Percentiles rank a stretch among this genome's conserved stretches.
phyloP scores from a whole-genome alignment of 2,329 filamentous ascomycete species.

The Pyricularia pennisetigena region DNA sequence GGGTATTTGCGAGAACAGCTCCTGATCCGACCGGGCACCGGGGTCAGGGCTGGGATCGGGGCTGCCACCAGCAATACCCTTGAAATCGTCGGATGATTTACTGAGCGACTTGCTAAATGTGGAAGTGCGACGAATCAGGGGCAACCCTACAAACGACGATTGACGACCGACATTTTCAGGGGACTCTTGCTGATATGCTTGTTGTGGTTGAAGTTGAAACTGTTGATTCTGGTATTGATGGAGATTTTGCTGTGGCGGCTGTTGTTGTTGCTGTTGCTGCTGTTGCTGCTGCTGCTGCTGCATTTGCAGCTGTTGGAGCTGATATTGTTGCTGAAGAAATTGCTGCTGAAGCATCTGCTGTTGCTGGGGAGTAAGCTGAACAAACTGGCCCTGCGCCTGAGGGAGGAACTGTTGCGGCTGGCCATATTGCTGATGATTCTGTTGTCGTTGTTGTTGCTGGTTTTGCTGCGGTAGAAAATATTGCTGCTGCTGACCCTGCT shows the following conservation, averaged over 20 bases:
- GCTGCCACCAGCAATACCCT: constrained; percentile 5
- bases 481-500: constrained; percentile 8
- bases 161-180: constrained; percentile 21
- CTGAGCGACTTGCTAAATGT: constrained; percentile 38
- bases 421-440: constrained; percentile 1
- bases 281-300: background rate
- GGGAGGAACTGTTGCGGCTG: constrained; percentile 9
- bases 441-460: background rate
- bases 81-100: constrained; percentile 12
- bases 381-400: background rate
- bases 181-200: constrained; percentile 11
- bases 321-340: constrained; percentile 11
- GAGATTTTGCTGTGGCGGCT: constrained; percentile 8
- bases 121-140: constrained; percentile 48
- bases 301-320: constrained; percentile 1
- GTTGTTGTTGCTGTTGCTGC: constrained; percentile 8
- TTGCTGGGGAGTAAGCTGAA: constrained; percentile 6
- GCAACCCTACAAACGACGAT: constrained; percentile 45
- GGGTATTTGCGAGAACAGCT: background rate
- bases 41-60: background rate
- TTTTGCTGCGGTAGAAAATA: background rate
- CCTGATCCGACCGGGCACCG: constrained; percentile 4
- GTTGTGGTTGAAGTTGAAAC: constrained; percentile 9
- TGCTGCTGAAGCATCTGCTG: constrained; percentile 14
- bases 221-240: constrained; percentile 5